Base-by-base conservation (phyloP, 1,284 basidiomycete genomes). In the Termitomyces sp. region DNA sequence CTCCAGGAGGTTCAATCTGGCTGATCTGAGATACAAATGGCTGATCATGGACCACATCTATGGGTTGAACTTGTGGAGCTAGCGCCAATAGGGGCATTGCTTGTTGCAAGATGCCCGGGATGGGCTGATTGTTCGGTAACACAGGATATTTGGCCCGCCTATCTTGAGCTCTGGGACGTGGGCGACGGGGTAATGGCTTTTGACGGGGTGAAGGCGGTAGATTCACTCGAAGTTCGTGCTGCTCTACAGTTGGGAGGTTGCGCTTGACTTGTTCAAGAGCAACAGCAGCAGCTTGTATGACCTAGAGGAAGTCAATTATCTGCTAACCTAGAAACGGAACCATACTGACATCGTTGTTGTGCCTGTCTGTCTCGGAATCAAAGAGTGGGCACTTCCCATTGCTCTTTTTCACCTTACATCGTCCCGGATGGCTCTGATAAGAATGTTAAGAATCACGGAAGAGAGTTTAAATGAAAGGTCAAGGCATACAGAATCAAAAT, bases 361-460 rank as follows among this genome's bases (percentile, higher is more conserved):
- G 86, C 19, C 83, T 74, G 55, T 79, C 70, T 56, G 86, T 86
- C 0, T 83, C 77, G 2, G 74, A 61, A 56, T 92, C 90, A 84
- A 87, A 92, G 1, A 93, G 72, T 1, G 68, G 65, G 56, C 91
- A 93, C 67, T 85, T 79, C 39, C 70, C 59, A 21, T 28, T 17
- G 31, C 30, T 41, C 5, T 42, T 52, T 43, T 63, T 67, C n/a
- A 60, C 28, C 5, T 53, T 55, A 10, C 65, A 48, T 39, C 19
- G 40, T n/a, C 52, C 42, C n/a, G 50, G 52, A 1, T 30, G 36
- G 19, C 24, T 24, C 52, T 50, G 13, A 36, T 17, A 17, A 5
- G 26, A 33, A 24, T 45, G 17, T 33, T 3, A 44, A 50, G n/a
- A 15, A 28, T n/a, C 4, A 42, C 8, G 17, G 10, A 28, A n/a